Conservation (phyloP, 164 flowering plant species). For the Vitis riparia region DNA sequence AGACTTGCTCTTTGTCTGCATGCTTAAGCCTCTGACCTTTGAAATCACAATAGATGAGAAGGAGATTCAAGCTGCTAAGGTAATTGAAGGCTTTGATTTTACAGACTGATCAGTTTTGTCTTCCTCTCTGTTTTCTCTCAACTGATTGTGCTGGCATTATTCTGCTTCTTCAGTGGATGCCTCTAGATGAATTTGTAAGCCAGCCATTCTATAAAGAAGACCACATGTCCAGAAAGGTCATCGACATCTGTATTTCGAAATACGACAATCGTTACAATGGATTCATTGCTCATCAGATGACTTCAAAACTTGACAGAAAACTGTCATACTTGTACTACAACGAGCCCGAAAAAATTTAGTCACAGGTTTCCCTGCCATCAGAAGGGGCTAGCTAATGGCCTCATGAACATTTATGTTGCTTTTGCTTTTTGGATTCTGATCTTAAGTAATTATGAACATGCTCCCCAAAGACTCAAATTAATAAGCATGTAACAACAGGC, state of each 20-base stretch:
- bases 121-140: neutral
- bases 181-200: slow-evolving; percentile 42
- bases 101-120: neutral
- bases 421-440: too few species aligned
- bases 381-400: too few species aligned
- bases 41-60: slow-evolving; percentile 51
- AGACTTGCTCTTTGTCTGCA: slow-evolving; percentile 67
- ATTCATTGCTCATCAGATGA: slow-evolving; percentile 40
- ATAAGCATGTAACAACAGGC: too few species aligned
- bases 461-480: too few species aligned
- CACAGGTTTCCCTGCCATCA: neutral
- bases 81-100: slow-evolving; percentile 8
- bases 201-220: slow-evolving; percentile 56
- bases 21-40: slow-evolving; percentile 58
- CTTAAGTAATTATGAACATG: too few species aligned
- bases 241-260: slow-evolving; percentile 45
- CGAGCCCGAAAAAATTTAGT: slow-evolving; percentile 5
- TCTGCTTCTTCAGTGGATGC: slow-evolving; percentile 53
- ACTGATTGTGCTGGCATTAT: neutral
- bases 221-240: slow-evolving; percentile 44
- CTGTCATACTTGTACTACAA: slow-evolving; percentile 46
- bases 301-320: slow-evolving; percentile 61
- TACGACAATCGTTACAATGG: slow-evolving; percentile 38
- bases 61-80: slow-evolving; percentile 71
- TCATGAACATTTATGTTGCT: too few species aligned